Conservation (phyloP, 805 yeast genomes). For the Jamesozyma jinghongensis region DNA sequence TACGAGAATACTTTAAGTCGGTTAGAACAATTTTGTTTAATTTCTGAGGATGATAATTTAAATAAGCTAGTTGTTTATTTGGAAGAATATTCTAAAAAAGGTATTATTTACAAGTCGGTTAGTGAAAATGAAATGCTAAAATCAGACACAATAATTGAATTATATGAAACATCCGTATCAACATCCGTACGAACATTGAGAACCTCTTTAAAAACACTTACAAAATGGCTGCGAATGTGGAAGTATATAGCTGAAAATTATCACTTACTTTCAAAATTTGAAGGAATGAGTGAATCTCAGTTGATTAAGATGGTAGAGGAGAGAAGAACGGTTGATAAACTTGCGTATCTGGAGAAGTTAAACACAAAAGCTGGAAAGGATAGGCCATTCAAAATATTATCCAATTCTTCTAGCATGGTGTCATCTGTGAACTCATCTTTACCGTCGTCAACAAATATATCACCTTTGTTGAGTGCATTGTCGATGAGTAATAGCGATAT, state of each 20-base stretch:
- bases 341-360: slow-evolving; percentile 11
- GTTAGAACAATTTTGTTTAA: slow-evolving; percentile 13
- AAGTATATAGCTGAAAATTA: slow-evolving; percentile 15
- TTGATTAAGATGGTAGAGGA: slow-evolving; percentile 21
- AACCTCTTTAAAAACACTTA: slow-evolving; percentile 7
- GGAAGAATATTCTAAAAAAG: slow-evolving; percentile 3
- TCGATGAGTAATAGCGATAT: slow-evolving; percentile 3
- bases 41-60: not conserved
- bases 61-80: not conserved
- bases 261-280: slow-evolving; percentile 7
- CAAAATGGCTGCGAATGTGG: slow-evolving; percentile 19
- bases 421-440: slow-evolving; percentile 1
- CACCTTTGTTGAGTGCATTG: slow-evolving; percentile 3
- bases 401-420: not conserved
- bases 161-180: slow-evolving; percentile 13
- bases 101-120: slow-evolving; percentile 1
- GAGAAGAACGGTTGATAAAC: slow-evolving; percentile 21
- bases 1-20: slow-evolving; percentile 15
- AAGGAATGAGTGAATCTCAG: slow-evolving; percentile 10
- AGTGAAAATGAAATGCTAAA: not conserved
- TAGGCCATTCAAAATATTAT: not conserved
- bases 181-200: slow-evolving; percentile 13
- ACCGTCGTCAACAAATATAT: not conserved
- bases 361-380: slow-evolving; percentile 1
- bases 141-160: slow-evolving; percentile 8